These are phyloP conservation scores for Aphanomyces astaci DNA, from an alignment of 352 stramenopile species.

Conservation along the genomic window DNA sequence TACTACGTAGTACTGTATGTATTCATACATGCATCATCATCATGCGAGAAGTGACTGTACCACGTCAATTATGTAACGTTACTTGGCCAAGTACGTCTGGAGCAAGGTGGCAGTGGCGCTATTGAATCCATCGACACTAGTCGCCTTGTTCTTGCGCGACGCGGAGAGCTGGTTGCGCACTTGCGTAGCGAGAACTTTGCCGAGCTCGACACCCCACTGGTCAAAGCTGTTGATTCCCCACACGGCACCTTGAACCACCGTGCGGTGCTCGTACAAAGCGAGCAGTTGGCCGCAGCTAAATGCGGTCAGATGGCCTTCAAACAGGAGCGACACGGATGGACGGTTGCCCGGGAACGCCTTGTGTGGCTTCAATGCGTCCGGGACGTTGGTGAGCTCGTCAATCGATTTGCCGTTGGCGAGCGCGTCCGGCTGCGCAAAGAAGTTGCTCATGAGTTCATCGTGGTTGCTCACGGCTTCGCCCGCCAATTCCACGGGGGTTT, in stretches of 20 bases:
- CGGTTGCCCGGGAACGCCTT: slow-evolving; percentile 97
- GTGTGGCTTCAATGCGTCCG: slow-evolving; percentile 88
- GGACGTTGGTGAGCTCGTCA: slow-evolving; percentile 88
- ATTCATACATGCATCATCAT: too few relatives aligned
- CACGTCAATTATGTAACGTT: too few relatives aligned
- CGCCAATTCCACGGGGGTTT: slow-evolving; percentile 73
- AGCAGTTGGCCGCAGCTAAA: slow-evolving; percentile 94
- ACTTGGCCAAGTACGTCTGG: slow-evolving; percentile 85
- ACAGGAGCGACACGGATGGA: slow-evolving; percentile 94
- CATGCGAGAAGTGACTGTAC: too few relatives aligned
- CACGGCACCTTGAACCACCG: slow-evolving; percentile 94
- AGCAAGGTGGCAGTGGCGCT: slow-evolving; percentile 87
- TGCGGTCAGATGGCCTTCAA: slow-evolving; percentile 91
- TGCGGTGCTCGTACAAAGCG: slow-evolving; percentile 98
- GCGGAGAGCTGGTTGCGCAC: slow-evolving; percentile 86
- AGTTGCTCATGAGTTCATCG: slow-evolving; percentile 99
- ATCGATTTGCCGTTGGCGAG: slow-evolving; percentile 95
- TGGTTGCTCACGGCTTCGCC: slow-evolving; percentile 93
- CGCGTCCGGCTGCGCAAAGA: slow-evolving; percentile 98
- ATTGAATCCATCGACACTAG: slow-evolving; percentile 91
- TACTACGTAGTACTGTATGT: too few relatives aligned
- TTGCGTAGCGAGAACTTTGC: slow-evolving; percentile 96
- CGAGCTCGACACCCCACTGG: slow-evolving; percentile 97
- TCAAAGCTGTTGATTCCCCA: slow-evolving; percentile 99
- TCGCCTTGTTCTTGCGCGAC: slow-evolving; percentile 61